These are phyloP conservation scores for Puccinia coronata DNA, from an alignment of 1,284 basidiomycete species.

Conservation along the genomic window DNA sequence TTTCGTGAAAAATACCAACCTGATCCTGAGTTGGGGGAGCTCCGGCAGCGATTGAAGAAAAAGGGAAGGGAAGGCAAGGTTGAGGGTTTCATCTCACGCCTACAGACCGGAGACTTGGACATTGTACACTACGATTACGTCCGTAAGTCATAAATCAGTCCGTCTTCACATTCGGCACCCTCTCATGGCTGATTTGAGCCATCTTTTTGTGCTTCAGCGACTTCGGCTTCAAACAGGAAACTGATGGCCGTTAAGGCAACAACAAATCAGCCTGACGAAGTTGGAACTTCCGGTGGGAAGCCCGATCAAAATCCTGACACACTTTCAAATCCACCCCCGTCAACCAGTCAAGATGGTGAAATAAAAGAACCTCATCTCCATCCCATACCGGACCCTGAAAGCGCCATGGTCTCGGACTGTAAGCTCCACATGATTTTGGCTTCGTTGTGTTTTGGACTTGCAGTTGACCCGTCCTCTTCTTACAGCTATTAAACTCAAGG, in stretches of 20 bases:
- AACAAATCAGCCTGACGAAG: background rate
- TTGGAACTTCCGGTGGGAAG: background rate
- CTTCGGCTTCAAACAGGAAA: constrained; percentile 21
- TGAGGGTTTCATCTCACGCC: constrained; percentile 8
- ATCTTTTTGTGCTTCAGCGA: background rate
- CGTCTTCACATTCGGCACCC: background rate
- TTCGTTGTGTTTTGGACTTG: background rate
- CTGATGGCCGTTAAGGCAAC: background rate
- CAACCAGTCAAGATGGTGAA: constrained; percentile 12
- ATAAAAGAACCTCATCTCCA: background rate
- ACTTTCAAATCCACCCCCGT: background rate
- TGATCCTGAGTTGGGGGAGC: constrained; percentile 37
- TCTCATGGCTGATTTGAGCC: background rate
- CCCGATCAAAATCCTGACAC: background rate
- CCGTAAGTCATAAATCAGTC: constrained; percentile 2
- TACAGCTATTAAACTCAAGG: constrained; percentile 14
- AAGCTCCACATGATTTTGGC: background rate
- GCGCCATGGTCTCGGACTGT: constrained; percentile 7
- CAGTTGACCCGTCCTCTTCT: background rate
- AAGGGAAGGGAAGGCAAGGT: constrained; percentile 43
- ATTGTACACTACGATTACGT: constrained; percentile 44
- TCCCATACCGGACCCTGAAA: constrained; percentile 1
- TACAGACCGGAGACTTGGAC: constrained; percentile 42
- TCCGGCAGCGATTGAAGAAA: constrained; percentile 40
- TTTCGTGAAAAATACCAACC: constrained; percentile 48